phyloP scores from a whole-genome alignment of 345 rosid species.

The Chamaenerion angustifolium region DNA sequence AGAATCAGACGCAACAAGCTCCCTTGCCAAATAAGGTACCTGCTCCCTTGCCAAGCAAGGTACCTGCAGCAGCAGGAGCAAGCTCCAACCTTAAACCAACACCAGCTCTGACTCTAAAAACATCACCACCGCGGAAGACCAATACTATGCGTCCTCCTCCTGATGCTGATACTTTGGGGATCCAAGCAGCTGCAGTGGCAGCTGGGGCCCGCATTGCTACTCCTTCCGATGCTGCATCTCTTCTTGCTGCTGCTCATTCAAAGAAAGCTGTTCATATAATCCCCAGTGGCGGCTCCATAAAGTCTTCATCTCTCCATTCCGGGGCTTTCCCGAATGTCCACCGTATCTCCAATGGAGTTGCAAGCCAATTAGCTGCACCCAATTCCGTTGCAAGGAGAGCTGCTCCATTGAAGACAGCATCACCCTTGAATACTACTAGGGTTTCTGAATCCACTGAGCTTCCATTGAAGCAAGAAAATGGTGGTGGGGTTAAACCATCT shows the following conservation, averaged over 20 bases:
- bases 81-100: neutral
- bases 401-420: neutral
- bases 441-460: neutral
- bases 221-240: constrained; percentile 37
- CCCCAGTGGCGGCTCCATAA: constrained; percentile 25
- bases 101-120: neutral
- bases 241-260: constrained; percentile 44
- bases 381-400: neutral
- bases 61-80: neutral
- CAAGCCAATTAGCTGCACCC: constrained; percentile 1
- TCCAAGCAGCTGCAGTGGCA: constrained; percentile 69
- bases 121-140: constrained; percentile 14
- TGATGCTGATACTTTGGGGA: constrained; percentile 21
- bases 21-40: constrained; percentile 1
- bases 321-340: constrained; percentile 20
- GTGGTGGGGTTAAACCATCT: neutral
- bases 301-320: constrained; percentile 7
- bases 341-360: constrained; percentile 3
- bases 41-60: neutral
- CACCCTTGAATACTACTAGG: neutral
- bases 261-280: constrained; percentile 37
- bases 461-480: constrained; percentile 1
- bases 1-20: constrained; percentile 19
- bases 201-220: constrained; percentile 68
- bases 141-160: constrained; percentile 12